Conservation (phyloP, 2,329 filamentous ascomycete genomes). For the Lachnellula arida region DNA sequence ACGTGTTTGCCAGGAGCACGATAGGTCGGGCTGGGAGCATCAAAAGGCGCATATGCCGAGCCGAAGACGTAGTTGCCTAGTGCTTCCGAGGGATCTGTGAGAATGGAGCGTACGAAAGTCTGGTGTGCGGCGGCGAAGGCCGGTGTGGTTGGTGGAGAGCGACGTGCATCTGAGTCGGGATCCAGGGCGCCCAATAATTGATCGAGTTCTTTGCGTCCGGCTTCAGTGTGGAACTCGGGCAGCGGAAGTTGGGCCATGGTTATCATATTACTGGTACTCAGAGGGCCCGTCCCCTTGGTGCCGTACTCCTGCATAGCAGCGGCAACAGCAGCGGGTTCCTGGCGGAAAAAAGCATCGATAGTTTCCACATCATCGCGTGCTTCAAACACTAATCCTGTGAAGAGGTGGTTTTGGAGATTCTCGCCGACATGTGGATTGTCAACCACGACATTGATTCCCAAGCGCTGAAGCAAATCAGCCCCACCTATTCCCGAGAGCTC, state of each 20-base stretch:
- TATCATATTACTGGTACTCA: neutral
- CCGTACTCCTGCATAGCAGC: constrained; percentile 2
- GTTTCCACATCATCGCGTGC: constrained; percentile 3
- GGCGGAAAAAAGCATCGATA: constrained; percentile 2
- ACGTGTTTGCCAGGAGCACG: neutral
- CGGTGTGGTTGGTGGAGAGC: neutral
- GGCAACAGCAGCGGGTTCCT: constrained; percentile 4
- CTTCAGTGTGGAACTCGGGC: neutral
- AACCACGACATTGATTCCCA: constrained; percentile 12
- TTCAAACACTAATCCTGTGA: constrained; percentile 8
- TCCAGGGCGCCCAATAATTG: neutral
- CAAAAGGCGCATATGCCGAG: neutral
- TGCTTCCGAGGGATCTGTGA: neutral
- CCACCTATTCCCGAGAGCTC: constrained; percentile 31
- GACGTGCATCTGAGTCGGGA: neutral
- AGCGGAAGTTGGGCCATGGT: constrained; percentile 6
- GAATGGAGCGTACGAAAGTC: neutral
- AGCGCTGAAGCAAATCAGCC: constrained; percentile 6
- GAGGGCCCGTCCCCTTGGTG: constrained; percentile 1
- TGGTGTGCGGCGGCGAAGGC: constrained; percentile 18
- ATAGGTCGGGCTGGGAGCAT: neutral
- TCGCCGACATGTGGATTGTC: constrained; percentile 42
- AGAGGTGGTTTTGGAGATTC: constrained; percentile 40
- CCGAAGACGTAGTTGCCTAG: neutral
- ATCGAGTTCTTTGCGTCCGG: neutral